Evolutionary conservation across 164 flowering plant genomes (phyloP).

Genomic region (Berberis vulgaris): DNA sequence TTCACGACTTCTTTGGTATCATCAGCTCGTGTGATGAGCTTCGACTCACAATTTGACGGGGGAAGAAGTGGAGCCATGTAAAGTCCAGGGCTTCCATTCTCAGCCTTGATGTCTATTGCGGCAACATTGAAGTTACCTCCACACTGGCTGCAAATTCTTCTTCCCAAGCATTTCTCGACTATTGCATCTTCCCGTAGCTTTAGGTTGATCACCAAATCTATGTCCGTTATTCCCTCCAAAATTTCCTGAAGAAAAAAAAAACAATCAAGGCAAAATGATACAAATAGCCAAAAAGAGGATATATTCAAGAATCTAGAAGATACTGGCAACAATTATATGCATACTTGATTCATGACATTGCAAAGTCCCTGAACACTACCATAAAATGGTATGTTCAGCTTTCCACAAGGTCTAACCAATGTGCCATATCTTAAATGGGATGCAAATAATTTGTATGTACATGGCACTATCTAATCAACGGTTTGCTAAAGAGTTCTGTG

Average conservation of each 20-base stretch:
- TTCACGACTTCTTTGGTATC: constrained; percentile 82
- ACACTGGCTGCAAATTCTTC: constrained; percentile 88
- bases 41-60: constrained; percentile 70
- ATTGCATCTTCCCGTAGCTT: constrained; percentile 79
- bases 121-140: constrained; percentile 81
- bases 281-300: neutral
- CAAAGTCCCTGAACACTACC: neutral
- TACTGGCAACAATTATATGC: neutral
- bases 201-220: constrained; percentile 78
- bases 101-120: constrained; percentile 61
- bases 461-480: no score
- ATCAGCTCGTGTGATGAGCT: constrained; percentile 80
- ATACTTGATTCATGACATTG: neutral
- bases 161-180: constrained; percentile 87
- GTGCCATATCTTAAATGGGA: neutral
- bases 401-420: neutral
- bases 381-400: neutral
- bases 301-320: neutral
- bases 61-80: constrained; percentile 92
- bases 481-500: no score
- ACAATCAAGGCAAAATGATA: neutral
- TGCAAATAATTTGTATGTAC: neutral
- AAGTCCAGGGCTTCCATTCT: constrained; percentile 69
- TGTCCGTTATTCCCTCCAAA: constrained; percentile 73
- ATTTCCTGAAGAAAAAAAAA: constrained; percentile 50